A percentile compares a stretch with the other conserved stretches of the same genome.
phyloP scores from a whole-genome alignment of 2,329 filamentous ascomycete species.

The Juglanconis oblonga region DNA sequence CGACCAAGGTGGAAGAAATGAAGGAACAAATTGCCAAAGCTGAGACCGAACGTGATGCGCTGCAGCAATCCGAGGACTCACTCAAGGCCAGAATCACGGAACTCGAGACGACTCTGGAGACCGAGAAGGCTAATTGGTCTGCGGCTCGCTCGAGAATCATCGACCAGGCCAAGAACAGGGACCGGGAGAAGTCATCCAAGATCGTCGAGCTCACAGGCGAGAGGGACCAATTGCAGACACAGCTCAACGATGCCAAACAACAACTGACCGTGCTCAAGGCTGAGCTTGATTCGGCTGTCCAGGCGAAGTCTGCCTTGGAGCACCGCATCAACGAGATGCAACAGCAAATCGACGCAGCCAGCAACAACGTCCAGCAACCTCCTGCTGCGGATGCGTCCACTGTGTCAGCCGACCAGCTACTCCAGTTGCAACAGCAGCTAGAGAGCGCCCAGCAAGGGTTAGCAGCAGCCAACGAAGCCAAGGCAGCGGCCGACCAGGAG shows the following conservation, averaged over 20 bases:
- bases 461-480: slow-evolving; percentile 63
- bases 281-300: slow-evolving; percentile 54
- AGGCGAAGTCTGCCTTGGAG: slow-evolving; percentile 29
- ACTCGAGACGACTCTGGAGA: slow-evolving; percentile 49
- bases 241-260: slow-evolving; percentile 43
- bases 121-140: slow-evolving; percentile 54
- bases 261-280: slow-evolving; percentile 37
- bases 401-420: slow-evolving; percentile 45
- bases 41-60: slow-evolving; percentile 60
- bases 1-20: slow-evolving; percentile 84
- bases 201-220: slow-evolving; percentile 54
- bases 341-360: slow-evolving; percentile 25
- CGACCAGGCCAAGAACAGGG: slow-evolving; percentile 62
- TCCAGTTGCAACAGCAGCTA: slow-evolving; percentile 46
- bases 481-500: slow-evolving; percentile 64
- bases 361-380: slow-evolving; percentile 17
- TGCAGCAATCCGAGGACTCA: slow-evolving; percentile 48
- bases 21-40: slow-evolving; percentile 71
- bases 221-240: slow-evolving; percentile 50
- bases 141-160: slow-evolving; percentile 51
- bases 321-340: slow-evolving; percentile 43
- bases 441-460: slow-evolving; percentile 52
- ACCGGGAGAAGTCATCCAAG: slow-evolving; percentile 48
- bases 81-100: slow-evolving; percentile 54
- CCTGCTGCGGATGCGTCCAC: slow-evolving; percentile 36